These are phyloP conservation scores for Purpureocillium takamizusanense DNA, from an alignment of 2,329 filamentous ascomycete species.

Conservation along the genomic window DNA sequence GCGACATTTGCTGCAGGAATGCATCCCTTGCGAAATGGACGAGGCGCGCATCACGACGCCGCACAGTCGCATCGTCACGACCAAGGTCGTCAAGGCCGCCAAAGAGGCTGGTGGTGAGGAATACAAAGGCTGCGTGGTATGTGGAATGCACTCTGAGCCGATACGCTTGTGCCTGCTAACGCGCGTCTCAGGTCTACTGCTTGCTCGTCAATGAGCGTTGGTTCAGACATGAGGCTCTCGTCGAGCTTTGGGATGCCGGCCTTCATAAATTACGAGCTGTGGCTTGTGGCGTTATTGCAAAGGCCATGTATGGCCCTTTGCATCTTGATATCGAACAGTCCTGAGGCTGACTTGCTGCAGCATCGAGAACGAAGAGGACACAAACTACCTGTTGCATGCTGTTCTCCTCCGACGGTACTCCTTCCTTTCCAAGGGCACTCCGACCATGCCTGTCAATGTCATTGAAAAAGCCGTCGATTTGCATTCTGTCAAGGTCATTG, in stretches of 20 bases:
- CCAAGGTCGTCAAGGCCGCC: slow-evolving; percentile 69
- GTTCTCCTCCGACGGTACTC: slow-evolving; percentile 85
- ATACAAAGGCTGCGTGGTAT: slow-evolving; percentile 63
- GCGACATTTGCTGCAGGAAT: slow-evolving; percentile 82
- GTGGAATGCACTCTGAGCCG: slow-evolving; percentile 1
- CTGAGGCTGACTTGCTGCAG: slow-evolving; percentile 26
- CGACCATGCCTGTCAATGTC: slow-evolving; percentile 72
- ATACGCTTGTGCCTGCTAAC: neutral
- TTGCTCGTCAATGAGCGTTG: slow-evolving; percentile 62
- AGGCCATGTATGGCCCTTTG: slow-evolving; percentile 46
- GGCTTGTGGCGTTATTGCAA: slow-evolving; percentile 88
- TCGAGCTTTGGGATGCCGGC: slow-evolving; percentile 89
- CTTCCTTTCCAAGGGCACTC: slow-evolving; percentile 60
- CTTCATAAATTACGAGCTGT: slow-evolving; percentile 69
- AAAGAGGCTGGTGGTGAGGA: slow-evolving; percentile 71
- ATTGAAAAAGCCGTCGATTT: slow-evolving; percentile 91
- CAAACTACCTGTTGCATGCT: slow-evolving; percentile 67
- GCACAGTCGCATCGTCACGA: slow-evolving; percentile 79
- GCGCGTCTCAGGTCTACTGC: slow-evolving; percentile 49
- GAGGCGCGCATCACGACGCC: slow-evolving; percentile 64
- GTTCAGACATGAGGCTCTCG: slow-evolving; percentile 69
- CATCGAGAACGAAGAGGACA: slow-evolving; percentile 79
- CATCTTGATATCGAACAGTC: neutral
- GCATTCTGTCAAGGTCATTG: slow-evolving; percentile 81
- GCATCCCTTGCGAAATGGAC: slow-evolving; percentile 84